Base-by-base conservation (phyloP, 164 flowering plant genomes). In the Amborella trichopoda region DNA sequence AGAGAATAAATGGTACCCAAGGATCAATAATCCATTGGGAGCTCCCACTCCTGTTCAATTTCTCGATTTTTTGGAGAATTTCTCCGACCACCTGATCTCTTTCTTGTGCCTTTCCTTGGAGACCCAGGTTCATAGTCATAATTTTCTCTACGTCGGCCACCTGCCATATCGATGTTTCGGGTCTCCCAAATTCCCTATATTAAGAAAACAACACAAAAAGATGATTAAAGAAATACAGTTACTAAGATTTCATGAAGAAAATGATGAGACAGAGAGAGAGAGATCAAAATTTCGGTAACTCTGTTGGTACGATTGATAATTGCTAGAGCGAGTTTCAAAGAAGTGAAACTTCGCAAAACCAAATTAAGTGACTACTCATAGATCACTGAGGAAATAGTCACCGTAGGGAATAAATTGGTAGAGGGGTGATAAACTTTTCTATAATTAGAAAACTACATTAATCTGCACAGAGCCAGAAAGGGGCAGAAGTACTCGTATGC, bases 41-140 rank as follows among this genome's bases (percentile, higher is more conserved):
- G n/a, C 16, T 37, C 41, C 41, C 41, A 37, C 16, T 37, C 17
- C n/a, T n/a, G n/a, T 37, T 37, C 41, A n/a, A 18, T 37, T n/a
- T 14, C 41, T 14, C 19, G 13, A 6, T 8, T 37, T 1, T 21
- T 10, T 6, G 41, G 19, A 6, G n/a, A 3, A n/a, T n/a, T 6
- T 21, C 3, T 37, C 19, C 17, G 41, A 37, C 19, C 10, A n/a
- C 41, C 19, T 1, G 41, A 37, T n/a, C 41, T 18, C 13, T 3
- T 37, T 21, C 10, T 8, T n/a, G 14, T 0, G n/a, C 41, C 13
- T 21, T 37, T 18, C 41, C 41, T 37, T 37, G 10, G 41, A 3
- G n/a, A 6, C n/a, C 8, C 16, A 18, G 19, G 16, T 18, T 2
- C 19, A n/a, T 37, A 6, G 13, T n/a, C 16, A n/a, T 37, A 3